Percentiles rank a stretch among this genome's conserved stretches.
Evolutionary conservation across 306 rosid genomes (phyloP).

Genomic region (Amphicarpaea edgeworthii): DNA sequence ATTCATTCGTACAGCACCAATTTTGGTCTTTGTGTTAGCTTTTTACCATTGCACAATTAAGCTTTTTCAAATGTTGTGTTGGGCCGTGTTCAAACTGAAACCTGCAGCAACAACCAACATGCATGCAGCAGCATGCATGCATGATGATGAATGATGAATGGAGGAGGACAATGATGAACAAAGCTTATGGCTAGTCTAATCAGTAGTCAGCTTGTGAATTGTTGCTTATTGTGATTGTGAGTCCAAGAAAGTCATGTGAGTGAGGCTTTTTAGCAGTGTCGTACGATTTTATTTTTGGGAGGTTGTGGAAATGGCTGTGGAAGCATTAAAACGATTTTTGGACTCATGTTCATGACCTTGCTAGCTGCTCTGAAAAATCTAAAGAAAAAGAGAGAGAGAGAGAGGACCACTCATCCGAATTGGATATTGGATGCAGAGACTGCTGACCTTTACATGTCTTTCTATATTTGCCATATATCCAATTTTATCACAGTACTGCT

Average conservation of each 20-base stretch:
- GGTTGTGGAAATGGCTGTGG: conserved; percentile 27
- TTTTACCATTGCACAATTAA: conserved; percentile 19
- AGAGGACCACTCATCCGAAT: conserved; percentile 61
- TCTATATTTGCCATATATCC: conserved; percentile 49
- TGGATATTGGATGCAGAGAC: conserved; percentile 47
- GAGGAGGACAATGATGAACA: background rate
- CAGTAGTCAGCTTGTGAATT: conserved; percentile 38
- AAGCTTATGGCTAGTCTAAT: conserved; percentile 7
- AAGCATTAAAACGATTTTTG: conserved; percentile 47
- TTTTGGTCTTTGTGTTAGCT: conserved; percentile 43
- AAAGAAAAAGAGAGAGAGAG: no score
- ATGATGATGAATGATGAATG: no score
- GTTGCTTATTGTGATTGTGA: conserved; percentile 1
- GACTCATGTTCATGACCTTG: conserved; percentile 28
- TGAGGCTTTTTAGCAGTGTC: conserved; percentile 39
- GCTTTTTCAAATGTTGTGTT: conserved; percentile 36
- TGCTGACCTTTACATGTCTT: conserved; percentile 52
- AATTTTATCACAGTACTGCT: conserved; percentile 49
- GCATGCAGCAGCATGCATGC: conserved; percentile 26
- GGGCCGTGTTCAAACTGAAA: background rate
- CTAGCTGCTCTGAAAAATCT: conserved; percentile 26
- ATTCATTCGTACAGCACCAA: conserved; percentile 47
- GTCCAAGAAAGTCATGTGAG: conserved; percentile 39
- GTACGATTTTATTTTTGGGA: conserved; percentile 34
- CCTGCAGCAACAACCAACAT: conserved; percentile 19